Evolutionary conservation across 2,329 filamentous ascomycete genomes (phyloP).

Genomic region (Ceratocystis destructans): DNA sequence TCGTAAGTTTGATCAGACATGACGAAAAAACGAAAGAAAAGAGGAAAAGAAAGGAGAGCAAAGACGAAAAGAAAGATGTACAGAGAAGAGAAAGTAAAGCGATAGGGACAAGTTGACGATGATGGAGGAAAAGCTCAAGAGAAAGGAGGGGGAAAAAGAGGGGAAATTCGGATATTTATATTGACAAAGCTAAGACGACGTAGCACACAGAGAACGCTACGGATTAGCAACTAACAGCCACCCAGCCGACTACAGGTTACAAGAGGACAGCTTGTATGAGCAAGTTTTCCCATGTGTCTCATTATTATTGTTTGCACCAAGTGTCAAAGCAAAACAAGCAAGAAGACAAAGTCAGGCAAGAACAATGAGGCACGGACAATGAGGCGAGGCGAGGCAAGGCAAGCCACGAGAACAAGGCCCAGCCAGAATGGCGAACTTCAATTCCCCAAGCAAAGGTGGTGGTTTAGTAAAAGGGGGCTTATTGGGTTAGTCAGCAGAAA

Average conservation of each 20-base stretch:
- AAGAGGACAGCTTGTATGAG: background rate
- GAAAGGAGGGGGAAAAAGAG: background rate
- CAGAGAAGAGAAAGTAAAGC: background rate
- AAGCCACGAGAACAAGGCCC: background rate
- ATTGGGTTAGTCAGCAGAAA: background rate
- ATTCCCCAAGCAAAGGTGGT: background rate
- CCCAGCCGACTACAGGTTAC: background rate
- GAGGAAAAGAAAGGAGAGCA: conserved; percentile 8
- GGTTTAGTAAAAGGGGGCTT: background rate
- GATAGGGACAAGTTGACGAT: background rate
- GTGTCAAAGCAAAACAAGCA: background rate
- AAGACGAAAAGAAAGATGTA: conserved; percentile 12
- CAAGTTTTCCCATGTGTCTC: background rate
- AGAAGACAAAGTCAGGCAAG: background rate
- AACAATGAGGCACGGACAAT: background rate
- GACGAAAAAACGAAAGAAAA: conserved; percentile 7
- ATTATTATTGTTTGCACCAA: background rate
- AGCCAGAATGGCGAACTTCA: too few species aligned
- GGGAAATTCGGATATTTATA: background rate
- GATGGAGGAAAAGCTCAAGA: background rate
- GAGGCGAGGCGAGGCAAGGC: background rate
- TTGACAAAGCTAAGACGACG: background rate
- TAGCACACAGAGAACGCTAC: background rate
- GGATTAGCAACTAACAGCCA: background rate
- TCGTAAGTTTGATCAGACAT: conserved; percentile 86